Evolutionary conservation across 2,329 filamentous ascomycete genomes (phyloP), one percentile per base, ranked within the genome.

Genomic region (Fusarium illudens): DNA sequence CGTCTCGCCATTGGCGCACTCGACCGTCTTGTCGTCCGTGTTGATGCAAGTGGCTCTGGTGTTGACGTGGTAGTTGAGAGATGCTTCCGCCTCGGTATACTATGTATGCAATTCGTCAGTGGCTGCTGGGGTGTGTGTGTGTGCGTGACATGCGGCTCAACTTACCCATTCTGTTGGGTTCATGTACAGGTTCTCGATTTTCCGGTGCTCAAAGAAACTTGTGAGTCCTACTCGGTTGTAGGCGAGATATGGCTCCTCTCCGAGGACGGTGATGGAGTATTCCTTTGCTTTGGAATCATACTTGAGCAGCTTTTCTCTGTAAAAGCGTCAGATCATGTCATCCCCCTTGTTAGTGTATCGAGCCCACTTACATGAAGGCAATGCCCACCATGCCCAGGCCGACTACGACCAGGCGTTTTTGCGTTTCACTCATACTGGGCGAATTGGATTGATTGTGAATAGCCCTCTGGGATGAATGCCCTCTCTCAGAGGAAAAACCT

Each of bases 351-450:
- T 11, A 11, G 17, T 15, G 25, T 13, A 25, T 5, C 11, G 42
- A 22, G 29, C n/a, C 10, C 10, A 84, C 90, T 84, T 81, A 95
- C 92, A 96, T 93, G 77, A 96, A 95, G 39, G 92, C 90, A 71
- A 96, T 91, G 36, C 91, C 93, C 44, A 97, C 94, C 94, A 97
- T 97, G 3, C 94, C 94, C 79, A 97, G 80, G 10, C 94, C 94
- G 36, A 97, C 92, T 34, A 97, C 89, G 3, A 96, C 93, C 33
- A 96, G 81, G 75, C 85, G 89, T 77, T 92, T 93, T 46, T 66
- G 73, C 64, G 63, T 57, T 70, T 53, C 51, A 63, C 55, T 58
- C 71, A 73, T 73, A 19, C 30, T 64, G 58, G 55, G n/a, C 20
- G 8, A 33, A 39, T 22, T 50, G 19, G 20, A 49, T 61, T 54